Conservation (phyloP, 2,329 filamentous ascomycete genomes). For the Apiospora malaysiana region DNA sequence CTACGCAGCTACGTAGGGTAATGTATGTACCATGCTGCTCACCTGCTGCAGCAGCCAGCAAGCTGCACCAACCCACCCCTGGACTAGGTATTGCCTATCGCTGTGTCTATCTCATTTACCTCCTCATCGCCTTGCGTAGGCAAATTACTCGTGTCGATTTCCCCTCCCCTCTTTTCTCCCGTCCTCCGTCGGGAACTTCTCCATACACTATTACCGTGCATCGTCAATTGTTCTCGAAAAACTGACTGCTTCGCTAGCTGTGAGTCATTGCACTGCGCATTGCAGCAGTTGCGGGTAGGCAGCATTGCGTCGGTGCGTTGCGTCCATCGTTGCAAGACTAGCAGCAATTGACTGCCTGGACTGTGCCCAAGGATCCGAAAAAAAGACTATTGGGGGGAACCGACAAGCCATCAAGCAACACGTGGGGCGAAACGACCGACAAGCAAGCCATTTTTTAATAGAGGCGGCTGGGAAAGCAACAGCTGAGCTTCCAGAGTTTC, state of each 20-base stretch:
- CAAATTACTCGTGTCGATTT: not conserved
- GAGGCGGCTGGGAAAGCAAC: conserved; percentile 11
- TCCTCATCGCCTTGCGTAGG: not conserved
- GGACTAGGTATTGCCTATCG: not conserved
- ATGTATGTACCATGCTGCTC: not conserved
- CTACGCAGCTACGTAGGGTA: not conserved
- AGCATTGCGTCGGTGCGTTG: conserved; percentile 4
- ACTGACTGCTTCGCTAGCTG: not conserved
- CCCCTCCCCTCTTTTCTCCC: not conserved
- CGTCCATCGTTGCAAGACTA: too few species aligned
- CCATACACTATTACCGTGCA: not conserved
- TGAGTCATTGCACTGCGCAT: conserved; percentile 14
- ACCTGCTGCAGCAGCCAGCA: too few species aligned
- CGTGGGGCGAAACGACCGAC: conserved; percentile 15
- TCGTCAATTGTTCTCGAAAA: conserved; percentile 1
- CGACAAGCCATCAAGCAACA: conserved; percentile 16
- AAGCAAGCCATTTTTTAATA: conserved; percentile 19
- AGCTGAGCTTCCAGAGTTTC: conserved; percentile 7
- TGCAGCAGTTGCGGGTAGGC: conserved; percentile 13
- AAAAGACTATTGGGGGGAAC: not conserved
- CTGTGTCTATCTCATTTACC: conserved; percentile 2
- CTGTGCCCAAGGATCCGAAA: not conserved
- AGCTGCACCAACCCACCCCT: conserved; percentile 8
- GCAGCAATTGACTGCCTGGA: not conserved
- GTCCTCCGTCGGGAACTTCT: not conserved